Percentiles rank a stretch among this genome's conserved stretches.
These are phyloP conservation scores for Cyclostephanos tholiformis DNA, from an alignment of 108 stramenopile species.

Conservation along the genomic window DNA sequence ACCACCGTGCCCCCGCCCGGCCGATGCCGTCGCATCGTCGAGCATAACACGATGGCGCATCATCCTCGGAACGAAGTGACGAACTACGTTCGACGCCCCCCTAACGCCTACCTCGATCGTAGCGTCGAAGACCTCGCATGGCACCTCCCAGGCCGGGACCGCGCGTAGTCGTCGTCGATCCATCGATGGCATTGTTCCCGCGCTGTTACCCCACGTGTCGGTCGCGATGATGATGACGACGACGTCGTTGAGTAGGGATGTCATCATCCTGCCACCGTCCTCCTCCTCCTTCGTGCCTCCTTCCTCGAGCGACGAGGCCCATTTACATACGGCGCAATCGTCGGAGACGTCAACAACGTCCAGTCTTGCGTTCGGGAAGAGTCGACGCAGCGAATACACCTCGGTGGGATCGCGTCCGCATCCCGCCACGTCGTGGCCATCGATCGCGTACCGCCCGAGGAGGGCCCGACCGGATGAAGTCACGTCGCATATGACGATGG, in stretches of 20 bases:
- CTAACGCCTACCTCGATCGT: conserved; percentile 15
- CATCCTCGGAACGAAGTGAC: conserved; percentile 20
- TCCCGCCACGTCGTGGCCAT: conserved; percentile 21
- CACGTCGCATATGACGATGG: conserved; percentile 20
- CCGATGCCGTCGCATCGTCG: not conserved
- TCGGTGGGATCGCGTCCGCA: conserved; percentile 1
- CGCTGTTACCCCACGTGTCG: not conserved
- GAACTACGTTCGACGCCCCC: conserved; percentile 14
- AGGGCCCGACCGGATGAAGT: conserved; percentile 13
- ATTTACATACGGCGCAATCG: not conserved
- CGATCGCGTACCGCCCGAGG: conserved; percentile 6
- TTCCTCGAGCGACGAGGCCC: not conserved
- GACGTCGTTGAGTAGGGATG: no score
- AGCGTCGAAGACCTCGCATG: conserved; percentile 11
- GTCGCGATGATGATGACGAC: no score
- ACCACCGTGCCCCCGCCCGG: not conserved
- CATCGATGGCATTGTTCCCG: not conserved
- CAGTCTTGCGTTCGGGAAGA: conserved; percentile 5
- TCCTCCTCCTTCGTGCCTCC: not conserved
- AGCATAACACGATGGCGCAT: not conserved
- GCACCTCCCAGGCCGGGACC: conserved; percentile 16
- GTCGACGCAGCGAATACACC: not conserved
- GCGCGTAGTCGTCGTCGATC: no score
- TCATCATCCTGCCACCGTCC: no score
- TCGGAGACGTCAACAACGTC: conserved; percentile 9